Base-by-base conservation (phyloP, 1,284 basidiomycete genomes). In the Neonothopanus nambi region DNA sequence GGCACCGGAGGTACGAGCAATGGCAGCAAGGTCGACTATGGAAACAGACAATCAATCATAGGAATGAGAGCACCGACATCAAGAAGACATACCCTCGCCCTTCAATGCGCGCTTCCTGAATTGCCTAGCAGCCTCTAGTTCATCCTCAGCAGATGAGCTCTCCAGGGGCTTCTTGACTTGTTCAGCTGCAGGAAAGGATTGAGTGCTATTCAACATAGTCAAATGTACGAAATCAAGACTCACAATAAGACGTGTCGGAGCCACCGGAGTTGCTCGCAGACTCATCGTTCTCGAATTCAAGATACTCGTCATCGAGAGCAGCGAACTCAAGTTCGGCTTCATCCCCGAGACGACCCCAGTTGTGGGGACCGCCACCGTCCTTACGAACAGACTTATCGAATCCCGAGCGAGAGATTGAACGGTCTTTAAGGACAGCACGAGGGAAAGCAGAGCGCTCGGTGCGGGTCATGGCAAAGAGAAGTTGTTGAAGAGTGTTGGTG, bases 1-100 rank as follows among this genome's bases (percentile, higher is more conserved):
- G 17, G 85, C 91, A 58, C 79, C 78, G 11, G 89, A 92, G 55
- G 89, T 89, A 61, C 89, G 86, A 18, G 91, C 91, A 63, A 94
- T 93, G 51, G 84, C 76, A 40, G 80, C 77, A 55, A 94, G 80
- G 69, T 93, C 88, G 54, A 90, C 81, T 82, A 57, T 11, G 43
- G 59, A 39, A 59, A 24, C 21, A 33, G 1, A 46, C 5, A 30
- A 39, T 47, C 35, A 47, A 30, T 21, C 18, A 40, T 13, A 8
- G 37, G 3, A 48, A 37, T 3, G 11, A 33, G n/a, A 50, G 15
- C 23, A 38, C 35, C 39, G 39, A 23, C 51, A 37, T n/a, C 43
- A 58, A 38, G 17, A 59, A 17, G 18, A 20, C 33, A 52, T 59
- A 83, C 81, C 75, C 57, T 73, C 72, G 53, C 73, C 74, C 70